phyloP scores from a whole-genome alignment of 176 grass and related monocot genomes.

The Eragrostis nindensis region DNA sequence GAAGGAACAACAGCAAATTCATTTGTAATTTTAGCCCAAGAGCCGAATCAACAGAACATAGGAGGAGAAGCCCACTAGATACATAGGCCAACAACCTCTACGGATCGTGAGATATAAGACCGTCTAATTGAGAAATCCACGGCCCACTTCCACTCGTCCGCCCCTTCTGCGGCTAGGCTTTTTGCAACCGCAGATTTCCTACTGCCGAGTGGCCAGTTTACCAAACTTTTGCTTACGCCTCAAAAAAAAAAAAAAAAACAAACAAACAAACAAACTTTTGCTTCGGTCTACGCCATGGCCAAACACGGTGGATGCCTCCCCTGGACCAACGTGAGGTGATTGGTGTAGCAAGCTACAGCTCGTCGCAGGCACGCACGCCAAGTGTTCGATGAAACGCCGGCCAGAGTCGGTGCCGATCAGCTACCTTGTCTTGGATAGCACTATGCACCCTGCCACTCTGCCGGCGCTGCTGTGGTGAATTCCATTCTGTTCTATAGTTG shows the following conservation, averaged over 20 bases:
- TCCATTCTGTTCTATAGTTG: not conserved
- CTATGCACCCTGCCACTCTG: not conserved
- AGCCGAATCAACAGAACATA: too few species aligned
- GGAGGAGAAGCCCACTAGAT: not conserved
- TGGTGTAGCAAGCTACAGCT: not conserved
- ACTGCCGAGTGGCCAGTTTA: too few species aligned
- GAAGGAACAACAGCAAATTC: too few species aligned
- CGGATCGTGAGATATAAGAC: not conserved
- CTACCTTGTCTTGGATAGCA: not conserved
- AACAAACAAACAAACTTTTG: too few species aligned
- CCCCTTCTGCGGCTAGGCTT: too few species aligned
- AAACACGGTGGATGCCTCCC: too few species aligned
- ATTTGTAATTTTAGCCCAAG: not conserved
- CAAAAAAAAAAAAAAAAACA: too few species aligned
- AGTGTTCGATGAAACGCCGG: conserved; percentile 35
- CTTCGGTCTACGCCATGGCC: too few species aligned
- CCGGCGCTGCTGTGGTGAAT: not conserved
- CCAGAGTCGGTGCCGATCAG: not conserved
- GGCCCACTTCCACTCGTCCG: not conserved
- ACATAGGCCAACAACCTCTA: not conserved
- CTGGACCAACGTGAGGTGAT: too few species aligned
- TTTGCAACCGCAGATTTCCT: too few species aligned
- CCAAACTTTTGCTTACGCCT: too few species aligned
- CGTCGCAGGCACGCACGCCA: not conserved
- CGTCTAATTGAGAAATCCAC: not conserved